These are phyloP conservation scores for Pyropia yezoensis DNA, from an alignment of 23 red algal genomes.

Conservation along the genomic window DNA sequence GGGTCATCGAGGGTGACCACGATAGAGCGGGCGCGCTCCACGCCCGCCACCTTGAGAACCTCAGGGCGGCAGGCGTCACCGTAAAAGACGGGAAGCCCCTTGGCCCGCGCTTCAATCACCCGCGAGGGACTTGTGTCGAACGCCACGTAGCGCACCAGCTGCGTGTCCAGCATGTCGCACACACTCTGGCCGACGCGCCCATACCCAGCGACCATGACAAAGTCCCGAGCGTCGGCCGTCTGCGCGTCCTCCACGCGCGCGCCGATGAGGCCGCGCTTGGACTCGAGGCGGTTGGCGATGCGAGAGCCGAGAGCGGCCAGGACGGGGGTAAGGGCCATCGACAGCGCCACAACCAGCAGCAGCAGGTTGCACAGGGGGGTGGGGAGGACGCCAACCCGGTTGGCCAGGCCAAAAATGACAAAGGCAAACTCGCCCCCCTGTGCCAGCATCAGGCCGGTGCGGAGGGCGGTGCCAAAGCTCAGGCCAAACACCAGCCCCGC, in stretches of 20 bases:
- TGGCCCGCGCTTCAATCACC: slow-evolving; percentile 82
- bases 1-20: slow-evolving; percentile 95
- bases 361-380: slow-evolving; percentile 66
- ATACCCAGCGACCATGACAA: slow-evolving; percentile 97
- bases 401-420: slow-evolving; percentile 84
- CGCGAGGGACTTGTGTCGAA: slow-evolving; percentile 93
- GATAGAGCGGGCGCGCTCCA: slow-evolving; percentile 70
- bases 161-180: slow-evolving; percentile 91
- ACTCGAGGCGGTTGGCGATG: slow-evolving; percentile 53
- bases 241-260: slow-evolving; percentile 77
- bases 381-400: slow-evolving; percentile 65
- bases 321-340: slow-evolving; percentile 89
- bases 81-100: slow-evolving; percentile 93
- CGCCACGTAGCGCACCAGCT: slow-evolving; percentile 85
- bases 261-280: slow-evolving; percentile 82
- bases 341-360: slow-evolving; percentile 72
- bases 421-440: slow-evolving; percentile 99
- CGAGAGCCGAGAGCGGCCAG: slow-evolving; percentile 57
- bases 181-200: slow-evolving; percentile 94
- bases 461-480: slow-evolving; percentile 65
- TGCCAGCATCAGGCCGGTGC: slow-evolving; percentile 82
- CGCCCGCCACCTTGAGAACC: slow-evolving; percentile 77
- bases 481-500: slow-evolving; percentile 59
- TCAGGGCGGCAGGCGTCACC: slow-evolving; percentile 93
- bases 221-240: slow-evolving; percentile 77